Base-by-base conservation (phyloP, 306 rosid species). In the Malus sylvestris region DNA sequence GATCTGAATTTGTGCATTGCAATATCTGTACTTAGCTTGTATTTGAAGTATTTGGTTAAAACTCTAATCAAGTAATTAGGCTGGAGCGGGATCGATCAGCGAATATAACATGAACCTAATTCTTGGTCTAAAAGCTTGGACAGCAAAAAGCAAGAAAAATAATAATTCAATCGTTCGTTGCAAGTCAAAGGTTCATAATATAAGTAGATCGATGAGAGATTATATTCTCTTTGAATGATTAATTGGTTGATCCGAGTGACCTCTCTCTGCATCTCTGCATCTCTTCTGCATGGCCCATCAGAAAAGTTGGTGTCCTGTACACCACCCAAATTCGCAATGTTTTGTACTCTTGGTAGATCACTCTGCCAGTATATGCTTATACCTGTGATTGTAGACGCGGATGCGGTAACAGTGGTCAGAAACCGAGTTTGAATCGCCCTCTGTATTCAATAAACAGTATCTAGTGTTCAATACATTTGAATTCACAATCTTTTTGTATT, bases 281-380 rank as follows among this genome's bases (percentile, higher is more conserved):
- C 67, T 9, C 67, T 55, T 35, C 15, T 40, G 5, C 22, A 7
- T 59, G 79, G 70, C 70, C 83, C 67, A 51, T 74, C 66, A 1
- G 5, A 22, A 72, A 65, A 75, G 80, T 69, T 29, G 60, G 63
- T 75, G 51, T 60, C 74, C 23, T 75, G 51, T 60, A 68, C 23
- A 75, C 76, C 67, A 55, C 76, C 80, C 38, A 10, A 51, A 38
- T 63, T 38, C 63, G 40, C 14, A 25, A 46, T 33, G 38, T 52
- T 67, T 38, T 45, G 27, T 8, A n/a, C 64, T 59, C 61, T 8
- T n/a, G 22, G 13, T 1, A 9, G 1, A 1, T 57, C 62, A 20
- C 14, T 57, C 27, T 4, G 27, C 62, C 22, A 57, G 1, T 57
- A 4, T n/a, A 52, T 14, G 58, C 58, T 52, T 14, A 46, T 46